Conservation (phyloP, 176 grass and related monocot genomes). For the Poa annua region DNA sequence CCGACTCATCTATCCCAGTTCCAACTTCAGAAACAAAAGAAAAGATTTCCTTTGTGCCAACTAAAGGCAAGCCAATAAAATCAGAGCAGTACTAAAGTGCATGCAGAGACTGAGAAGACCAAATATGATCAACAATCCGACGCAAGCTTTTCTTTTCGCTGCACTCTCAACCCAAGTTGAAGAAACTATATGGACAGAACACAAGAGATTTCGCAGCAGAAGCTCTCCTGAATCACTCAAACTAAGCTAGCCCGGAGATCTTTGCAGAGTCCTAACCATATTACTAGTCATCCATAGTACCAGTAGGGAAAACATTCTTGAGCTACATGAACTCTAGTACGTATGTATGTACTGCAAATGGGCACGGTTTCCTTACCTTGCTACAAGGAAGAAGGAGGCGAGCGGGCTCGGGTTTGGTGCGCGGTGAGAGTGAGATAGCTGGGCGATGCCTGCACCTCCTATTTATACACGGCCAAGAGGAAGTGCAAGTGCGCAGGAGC, state of each 20-base stretch:
- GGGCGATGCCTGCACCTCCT: constrained; percentile 14
- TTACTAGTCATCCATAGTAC: neutral
- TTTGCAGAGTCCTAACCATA: neutral
- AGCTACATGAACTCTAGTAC: neutral
- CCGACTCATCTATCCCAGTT: neutral
- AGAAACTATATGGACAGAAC: neutral
- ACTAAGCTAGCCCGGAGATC: neutral
- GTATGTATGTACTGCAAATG: neutral
- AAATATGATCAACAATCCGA: neutral
- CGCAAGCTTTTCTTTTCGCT: neutral
- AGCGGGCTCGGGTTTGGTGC: too few species aligned
- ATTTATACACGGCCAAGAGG: constrained; percentile 44
- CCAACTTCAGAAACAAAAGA: neutral
- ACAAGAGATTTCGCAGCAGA: neutral
- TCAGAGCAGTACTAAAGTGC: neutral
- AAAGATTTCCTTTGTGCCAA: neutral
- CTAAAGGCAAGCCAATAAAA: neutral
- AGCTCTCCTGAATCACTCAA: neutral
- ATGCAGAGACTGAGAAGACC: too few species aligned
- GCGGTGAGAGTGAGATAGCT: neutral
- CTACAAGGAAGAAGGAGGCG: neutral
- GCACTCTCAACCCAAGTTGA: neutral
- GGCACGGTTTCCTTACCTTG: neutral
- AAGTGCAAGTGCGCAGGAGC: neutral
- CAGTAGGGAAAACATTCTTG: neutral